Percentiles rank a stretch among this genome's conserved stretches.
Evolutionary conservation across 2,329 filamentous ascomycete species (phyloP).

Genomic region (Dactylellina sp.): DNA sequence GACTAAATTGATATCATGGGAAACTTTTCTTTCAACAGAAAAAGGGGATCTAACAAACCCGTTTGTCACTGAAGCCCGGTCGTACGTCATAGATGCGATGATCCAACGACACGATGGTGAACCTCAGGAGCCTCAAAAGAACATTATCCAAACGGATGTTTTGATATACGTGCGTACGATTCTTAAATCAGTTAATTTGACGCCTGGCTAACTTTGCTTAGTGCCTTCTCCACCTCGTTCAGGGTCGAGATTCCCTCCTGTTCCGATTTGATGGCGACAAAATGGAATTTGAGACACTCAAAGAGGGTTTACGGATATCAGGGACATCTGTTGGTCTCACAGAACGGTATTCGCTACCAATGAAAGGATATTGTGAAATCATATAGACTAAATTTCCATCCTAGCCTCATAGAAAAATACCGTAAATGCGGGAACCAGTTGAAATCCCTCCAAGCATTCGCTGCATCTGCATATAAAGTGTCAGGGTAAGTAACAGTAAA

Average conservation of each 20-base stretch:
- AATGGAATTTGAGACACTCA: constrained; percentile 67
- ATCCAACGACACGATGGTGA: constrained; percentile 63
- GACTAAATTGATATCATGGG: constrained; percentile 74
- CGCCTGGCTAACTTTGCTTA: constrained; percentile 59
- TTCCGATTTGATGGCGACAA: constrained; percentile 72
- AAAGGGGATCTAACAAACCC: constrained; percentile 65
- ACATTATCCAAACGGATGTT: constrained; percentile 47
- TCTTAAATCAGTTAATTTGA: not conserved
- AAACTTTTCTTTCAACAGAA: constrained; percentile 70
- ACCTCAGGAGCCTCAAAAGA: constrained; percentile 18
- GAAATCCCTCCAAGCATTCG: constrained; percentile 34
- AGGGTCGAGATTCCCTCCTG: constrained; percentile 78
- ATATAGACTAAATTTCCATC: constrained; percentile 64
- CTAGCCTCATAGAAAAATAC: constrained; percentile 64
- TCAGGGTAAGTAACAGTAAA: constrained; percentile 12
- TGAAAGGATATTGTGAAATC: not conserved
- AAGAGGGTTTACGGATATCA: constrained; percentile 66
- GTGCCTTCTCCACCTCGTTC: constrained; percentile 74
- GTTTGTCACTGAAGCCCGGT: constrained; percentile 77
- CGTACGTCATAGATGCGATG: constrained; percentile 74
- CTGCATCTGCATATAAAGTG: constrained; percentile 27
- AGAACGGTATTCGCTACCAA: constrained; percentile 41
- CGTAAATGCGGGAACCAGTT: constrained; percentile 63
- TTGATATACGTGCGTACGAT: constrained; percentile 26
- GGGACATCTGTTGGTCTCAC: constrained; percentile 67